Conservation (phyloP, 2,329 filamentous ascomycete species). For the Ophiostoma pallidulum region DNA sequence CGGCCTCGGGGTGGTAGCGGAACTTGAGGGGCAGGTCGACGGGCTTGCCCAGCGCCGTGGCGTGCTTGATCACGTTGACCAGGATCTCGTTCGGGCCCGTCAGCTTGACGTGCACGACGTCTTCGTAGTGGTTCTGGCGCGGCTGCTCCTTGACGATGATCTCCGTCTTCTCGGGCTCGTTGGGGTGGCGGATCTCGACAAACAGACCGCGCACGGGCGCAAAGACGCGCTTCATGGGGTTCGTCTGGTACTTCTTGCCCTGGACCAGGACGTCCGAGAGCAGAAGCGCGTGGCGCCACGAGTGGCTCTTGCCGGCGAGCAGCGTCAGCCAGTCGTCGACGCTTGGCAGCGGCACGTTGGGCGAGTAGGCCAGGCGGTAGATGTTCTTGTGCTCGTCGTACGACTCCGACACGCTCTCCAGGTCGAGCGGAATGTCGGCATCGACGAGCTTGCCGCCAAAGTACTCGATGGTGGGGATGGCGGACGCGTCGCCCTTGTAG, state of each 20-base stretch:
- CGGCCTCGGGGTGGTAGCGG: constrained; percentile 87
- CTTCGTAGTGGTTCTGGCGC: constrained; percentile 73
- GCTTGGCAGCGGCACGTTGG: constrained; percentile 65
- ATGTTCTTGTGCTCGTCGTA: constrained; percentile 71
- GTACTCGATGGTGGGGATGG: constrained; percentile 83
- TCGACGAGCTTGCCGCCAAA: constrained; percentile 84
- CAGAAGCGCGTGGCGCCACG: constrained; percentile 92
- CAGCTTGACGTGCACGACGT: constrained; percentile 79
- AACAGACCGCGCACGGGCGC: constrained; percentile 77
- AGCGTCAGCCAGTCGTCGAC: constrained; percentile 79
- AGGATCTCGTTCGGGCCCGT: constrained; percentile 68
- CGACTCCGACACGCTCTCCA: constrained; percentile 71
- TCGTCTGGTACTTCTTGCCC: constrained; percentile 93
- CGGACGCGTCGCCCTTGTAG: constrained; percentile 62
- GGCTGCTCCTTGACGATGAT: constrained; percentile 84
- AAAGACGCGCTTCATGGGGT: constrained; percentile 88
- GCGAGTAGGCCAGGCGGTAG: constrained; percentile 71
- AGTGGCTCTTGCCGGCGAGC: constrained; percentile 74
- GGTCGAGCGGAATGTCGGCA: constrained; percentile 59
- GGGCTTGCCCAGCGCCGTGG: constrained; percentile 73
- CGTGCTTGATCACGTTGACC: constrained; percentile 86
- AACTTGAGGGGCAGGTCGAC: constrained; percentile 81
- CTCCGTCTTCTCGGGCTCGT: constrained; percentile 71
- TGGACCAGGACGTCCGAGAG: constrained; percentile 90
- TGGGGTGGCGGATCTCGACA: constrained; percentile 76